Percentiles rank a stretch among this genome's conserved stretches.
Conservation (phyloP, 2,329 filamentous ascomycete genomes). For the Exophiala xenobiotica region DNA sequence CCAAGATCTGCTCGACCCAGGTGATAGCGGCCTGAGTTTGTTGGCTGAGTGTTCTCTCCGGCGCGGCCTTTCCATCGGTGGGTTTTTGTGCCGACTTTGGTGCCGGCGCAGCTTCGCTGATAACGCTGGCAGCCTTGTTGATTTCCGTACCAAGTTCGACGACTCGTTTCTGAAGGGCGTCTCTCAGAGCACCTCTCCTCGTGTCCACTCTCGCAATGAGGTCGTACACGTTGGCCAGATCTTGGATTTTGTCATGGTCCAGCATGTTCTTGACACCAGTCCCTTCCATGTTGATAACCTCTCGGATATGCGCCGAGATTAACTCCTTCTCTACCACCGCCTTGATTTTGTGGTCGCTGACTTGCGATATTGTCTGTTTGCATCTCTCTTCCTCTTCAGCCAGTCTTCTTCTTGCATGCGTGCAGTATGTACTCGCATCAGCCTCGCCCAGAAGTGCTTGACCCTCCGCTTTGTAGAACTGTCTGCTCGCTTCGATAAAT, state of each 20-base stretch:
- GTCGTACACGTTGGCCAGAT: slow-evolving; percentile 76
- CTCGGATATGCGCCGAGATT: slow-evolving; percentile 72
- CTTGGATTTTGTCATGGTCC: slow-evolving; percentile 77
- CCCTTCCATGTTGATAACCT: slow-evolving; percentile 79
- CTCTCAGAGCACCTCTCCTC: slow-evolving; percentile 68
- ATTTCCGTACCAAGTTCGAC: slow-evolving; percentile 79
- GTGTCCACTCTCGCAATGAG: slow-evolving; percentile 75
- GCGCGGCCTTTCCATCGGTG: slow-evolving; percentile 51
- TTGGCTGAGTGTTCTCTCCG: slow-evolving; percentile 64
- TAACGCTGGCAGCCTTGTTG: slow-evolving; percentile 62
- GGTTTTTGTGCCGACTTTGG: slow-evolving; percentile 39
- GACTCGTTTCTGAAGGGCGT: slow-evolving; percentile 70
- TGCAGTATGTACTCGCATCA: slow-evolving; percentile 79
- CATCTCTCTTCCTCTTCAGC: slow-evolving; percentile 80
- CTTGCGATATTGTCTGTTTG: slow-evolving; percentile 72
- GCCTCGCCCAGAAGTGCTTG: slow-evolving; percentile 70
- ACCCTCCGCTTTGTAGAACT: slow-evolving; percentile 76
- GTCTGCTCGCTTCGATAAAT: slow-evolving; percentile 68
- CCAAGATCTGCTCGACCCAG: slow-evolving; percentile 90
- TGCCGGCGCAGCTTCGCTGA: slow-evolving; percentile 57
- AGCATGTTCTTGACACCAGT: slow-evolving; percentile 88
- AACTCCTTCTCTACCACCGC: slow-evolving; percentile 77
- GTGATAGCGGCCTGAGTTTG: slow-evolving; percentile 84
- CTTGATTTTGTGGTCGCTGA: slow-evolving; percentile 71
- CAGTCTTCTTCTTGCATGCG: slow-evolving; percentile 70